These are phyloP conservation scores for Dictyostelium discoideum DNA, from an alignment of 78 protist genomes.

Conservation along the genomic window DNA sequence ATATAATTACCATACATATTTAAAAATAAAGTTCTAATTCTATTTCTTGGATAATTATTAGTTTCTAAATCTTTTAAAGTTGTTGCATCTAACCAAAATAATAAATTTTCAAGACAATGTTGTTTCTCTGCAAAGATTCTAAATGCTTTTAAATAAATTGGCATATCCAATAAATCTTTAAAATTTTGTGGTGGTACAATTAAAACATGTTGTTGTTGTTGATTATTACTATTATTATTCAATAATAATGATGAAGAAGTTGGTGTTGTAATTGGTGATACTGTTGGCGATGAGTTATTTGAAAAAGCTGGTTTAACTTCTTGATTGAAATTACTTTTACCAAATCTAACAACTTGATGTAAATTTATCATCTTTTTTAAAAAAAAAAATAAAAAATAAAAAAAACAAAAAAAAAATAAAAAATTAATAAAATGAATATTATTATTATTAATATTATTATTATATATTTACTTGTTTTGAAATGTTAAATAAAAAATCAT, in stretches of 20 bases:
- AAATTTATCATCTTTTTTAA: constrained; percentile 38
- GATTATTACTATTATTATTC: not conserved
- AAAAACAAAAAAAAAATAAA: not conserved
- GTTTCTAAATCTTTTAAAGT: constrained; percentile 55
- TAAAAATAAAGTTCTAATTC: constrained; percentile 12
- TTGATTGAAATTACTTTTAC: constrained; percentile 15
- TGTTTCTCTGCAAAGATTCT: constrained; percentile 77
- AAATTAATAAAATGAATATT: too few species aligned
- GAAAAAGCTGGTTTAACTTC: constrained; percentile 1
- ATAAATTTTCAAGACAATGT: constrained; percentile 66
- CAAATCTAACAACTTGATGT: constrained; percentile 73
- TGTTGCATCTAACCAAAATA: constrained; percentile 49
- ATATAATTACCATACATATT: constrained; percentile 62
- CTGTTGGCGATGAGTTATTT: not conserved
- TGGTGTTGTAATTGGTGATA: constrained; percentile 3
- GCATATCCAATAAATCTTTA: constrained; percentile 23
- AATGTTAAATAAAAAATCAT: constrained; percentile 40
- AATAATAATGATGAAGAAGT: not conserved
- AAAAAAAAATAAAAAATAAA: not conserved
- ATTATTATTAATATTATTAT: not conserved
- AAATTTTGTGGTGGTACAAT: constrained; percentile 37
- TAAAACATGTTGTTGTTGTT: not conserved
- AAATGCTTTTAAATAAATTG: constrained; percentile 65
- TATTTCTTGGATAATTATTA: constrained; percentile 11
- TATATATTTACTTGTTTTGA: constrained; percentile 39